A percentile compares a stretch with the other conserved stretches of the same genome.
Evolutionary conservation across 2,329 filamentous ascomycete genomes (phyloP).

Genomic region (Exophiala mesophila): DNA sequence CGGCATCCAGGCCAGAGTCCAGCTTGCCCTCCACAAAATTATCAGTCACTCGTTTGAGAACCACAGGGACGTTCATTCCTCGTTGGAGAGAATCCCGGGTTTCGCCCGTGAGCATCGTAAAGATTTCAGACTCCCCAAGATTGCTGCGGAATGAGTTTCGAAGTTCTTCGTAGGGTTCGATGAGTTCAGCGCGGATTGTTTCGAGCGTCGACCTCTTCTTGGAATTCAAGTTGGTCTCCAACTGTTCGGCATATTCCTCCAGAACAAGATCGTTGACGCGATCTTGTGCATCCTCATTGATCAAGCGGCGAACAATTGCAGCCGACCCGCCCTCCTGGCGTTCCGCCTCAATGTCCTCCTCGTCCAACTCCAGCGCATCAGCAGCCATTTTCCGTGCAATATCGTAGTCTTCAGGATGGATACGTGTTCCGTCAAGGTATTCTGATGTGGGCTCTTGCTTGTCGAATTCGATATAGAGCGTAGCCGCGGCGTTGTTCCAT

Average conservation of each 20-base stretch:
- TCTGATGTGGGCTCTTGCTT: conserved; percentile 76
- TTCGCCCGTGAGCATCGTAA: conserved; percentile 95
- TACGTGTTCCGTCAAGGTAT: conserved; percentile 91
- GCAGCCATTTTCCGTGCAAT: conserved; percentile 97
- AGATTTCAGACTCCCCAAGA: conserved; percentile 71
- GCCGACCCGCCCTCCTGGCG: conserved; percentile 83
- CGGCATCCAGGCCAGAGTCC: conserved; percentile 89
- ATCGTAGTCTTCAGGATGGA: conserved; percentile 97
- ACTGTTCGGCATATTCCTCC: conserved; percentile 93
- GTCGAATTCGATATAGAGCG: conserved; percentile 85
- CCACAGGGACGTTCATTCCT: conserved; percentile 88
- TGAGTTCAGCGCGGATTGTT: conserved; percentile 89
- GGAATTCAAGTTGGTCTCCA: conserved; percentile 88
- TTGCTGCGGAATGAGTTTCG: conserved; percentile 66
- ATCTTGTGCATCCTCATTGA: conserved; percentile 88
- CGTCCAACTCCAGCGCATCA: conserved; percentile 90
- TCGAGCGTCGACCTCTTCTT: conserved; percentile 93
- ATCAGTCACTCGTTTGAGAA: conserved; percentile 72
- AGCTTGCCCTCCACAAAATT: conserved; percentile 91
- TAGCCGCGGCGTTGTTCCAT: conserved; percentile 96
- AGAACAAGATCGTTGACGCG: conserved; percentile 93
- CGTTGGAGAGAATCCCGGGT: conserved; percentile 76
- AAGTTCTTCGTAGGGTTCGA: conserved; percentile 90
- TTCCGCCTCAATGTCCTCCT: conserved; percentile 95
- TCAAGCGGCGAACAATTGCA: conserved; percentile 89